Conservation (phyloP, 352 stramenopile species). For the Globisporangium splendens region DNA sequence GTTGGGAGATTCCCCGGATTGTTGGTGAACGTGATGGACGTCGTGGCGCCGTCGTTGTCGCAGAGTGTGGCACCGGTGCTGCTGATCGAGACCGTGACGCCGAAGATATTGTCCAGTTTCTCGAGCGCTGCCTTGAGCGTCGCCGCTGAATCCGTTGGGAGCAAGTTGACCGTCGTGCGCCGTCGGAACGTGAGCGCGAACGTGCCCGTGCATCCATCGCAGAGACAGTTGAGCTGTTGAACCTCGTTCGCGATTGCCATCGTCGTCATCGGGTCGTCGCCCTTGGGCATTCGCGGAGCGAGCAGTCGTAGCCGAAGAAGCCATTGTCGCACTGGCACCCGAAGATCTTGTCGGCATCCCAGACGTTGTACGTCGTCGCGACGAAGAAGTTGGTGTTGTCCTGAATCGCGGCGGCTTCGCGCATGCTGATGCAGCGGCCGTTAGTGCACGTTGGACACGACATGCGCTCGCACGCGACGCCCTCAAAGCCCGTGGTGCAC, state of each 20-base stretch:
- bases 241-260: slow-evolving; percentile 26
- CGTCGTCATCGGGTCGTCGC: slow-evolving; percentile 60
- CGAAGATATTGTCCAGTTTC: slow-evolving; percentile 51
- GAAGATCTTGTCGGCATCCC: slow-evolving; percentile 77
- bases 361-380: slow-evolving; percentile 52
- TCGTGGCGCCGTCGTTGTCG: slow-evolving; percentile 29
- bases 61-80: slow-evolving; percentile 26
- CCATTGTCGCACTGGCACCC: slow-evolving; percentile 75
- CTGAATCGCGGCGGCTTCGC: slow-evolving; percentile 47
- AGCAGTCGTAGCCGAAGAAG: slow-evolving; percentile 63
- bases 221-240: slow-evolving; percentile 51
- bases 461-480: slow-evolving; percentile 72
- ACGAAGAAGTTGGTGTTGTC: slow-evolving; percentile 71
- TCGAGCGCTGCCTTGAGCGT: slow-evolving; percentile 50
- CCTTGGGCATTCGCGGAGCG: slow-evolving; percentile 45
- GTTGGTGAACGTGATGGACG: slow-evolving; percentile 68
- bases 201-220: slow-evolving; percentile 41
- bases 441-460: slow-evolving; percentile 57
- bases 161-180: slow-evolving; percentile 53
- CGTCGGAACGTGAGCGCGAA: slow-evolving; percentile 69
- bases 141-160: slow-evolving; percentile 25
- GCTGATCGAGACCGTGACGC: slow-evolving; percentile 32
- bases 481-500: slow-evolving; percentile 62
- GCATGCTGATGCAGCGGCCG: slow-evolving; percentile 67
- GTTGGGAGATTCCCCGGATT: slow-evolving; percentile 53